Evolutionary conservation across 352 stramenopile genomes (phyloP), one percentile per base, ranked within the genome.

Genomic region (Phytophthora pinifolia): DNA sequence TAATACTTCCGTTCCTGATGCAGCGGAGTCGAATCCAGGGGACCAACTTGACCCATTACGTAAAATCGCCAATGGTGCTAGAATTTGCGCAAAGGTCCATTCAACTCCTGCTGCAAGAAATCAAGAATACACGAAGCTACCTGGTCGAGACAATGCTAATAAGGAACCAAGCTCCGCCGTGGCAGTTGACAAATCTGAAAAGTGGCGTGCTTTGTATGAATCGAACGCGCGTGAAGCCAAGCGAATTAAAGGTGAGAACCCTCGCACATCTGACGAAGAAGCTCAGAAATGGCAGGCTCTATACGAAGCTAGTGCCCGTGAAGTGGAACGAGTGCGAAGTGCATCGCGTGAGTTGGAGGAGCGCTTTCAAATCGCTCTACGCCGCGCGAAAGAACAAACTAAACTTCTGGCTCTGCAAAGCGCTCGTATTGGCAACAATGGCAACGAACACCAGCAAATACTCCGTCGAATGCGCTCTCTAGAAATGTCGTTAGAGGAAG

Each of bases 341-440:
- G 55, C 74, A 13, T 70, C 69, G 15, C 59, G 62, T 6, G 44
- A 70, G 9, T 51, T 88, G 2, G 66, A 86, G 15, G 70, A 81
- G 22, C 78, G 74, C 12, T 86, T 85, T 47, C 68, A 65, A 15
- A 70, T 91, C 9, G 59, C 88, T 14, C 25, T 75, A 32, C 74
- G 80, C 6, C 78, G 83, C 12, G 70, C 74, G 1, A 68, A 79
- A 5, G 83, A 92, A 42, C 83, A 92, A 51, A 65, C 76, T 14
- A 90, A 83, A 34, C 59, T 92, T 15, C 60, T 92, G 13, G 67
- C 65, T 9, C 70, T 89, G 3, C 80, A 92, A 50, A 86, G 76
- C 32, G 37, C 44, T 10, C 74, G 83, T 8, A 69, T 88, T 15
- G 36, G 59, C 9, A 73, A 65, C 29, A 70, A 92, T 54, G 65